These are phyloP conservation scores for Suhomyces pyralidae DNA, from an alignment of 805 yeast genomes.

Conservation along the genomic window DNA sequence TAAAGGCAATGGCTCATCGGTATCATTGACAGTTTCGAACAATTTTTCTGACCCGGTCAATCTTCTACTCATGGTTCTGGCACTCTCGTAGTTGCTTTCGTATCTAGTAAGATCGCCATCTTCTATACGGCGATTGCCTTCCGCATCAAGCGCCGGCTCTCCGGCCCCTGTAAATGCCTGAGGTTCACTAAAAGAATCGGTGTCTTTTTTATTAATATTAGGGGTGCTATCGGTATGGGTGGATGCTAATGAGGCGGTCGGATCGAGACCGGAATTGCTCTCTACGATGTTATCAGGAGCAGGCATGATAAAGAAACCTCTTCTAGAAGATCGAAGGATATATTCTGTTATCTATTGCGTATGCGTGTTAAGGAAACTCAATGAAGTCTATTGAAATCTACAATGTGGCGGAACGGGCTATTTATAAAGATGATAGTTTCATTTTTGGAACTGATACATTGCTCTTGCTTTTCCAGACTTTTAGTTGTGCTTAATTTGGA, in stretches of 20 bases:
- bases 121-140: constrained; percentile 6
- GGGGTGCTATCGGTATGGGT: constrained; percentile 1
- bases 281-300: background rate
- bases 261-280: background rate
- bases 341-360: background rate
- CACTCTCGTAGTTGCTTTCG: constrained; percentile 19
- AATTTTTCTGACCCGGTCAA: constrained; percentile 20
- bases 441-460: background rate
- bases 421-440: background rate
- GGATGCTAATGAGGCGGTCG: constrained; percentile 1
- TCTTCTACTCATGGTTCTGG: constrained; percentile 19
- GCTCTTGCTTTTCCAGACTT: background rate
- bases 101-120: constrained; percentile 22
- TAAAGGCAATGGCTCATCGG: constrained; percentile 31
- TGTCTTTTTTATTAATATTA: constrained; percentile 3
- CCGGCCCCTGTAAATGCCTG: constrained; percentile 10
- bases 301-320: background rate
- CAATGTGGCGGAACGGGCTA: background rate
- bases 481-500: background rate
- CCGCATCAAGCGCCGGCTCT: background rate
- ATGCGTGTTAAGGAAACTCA: background rate
- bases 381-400: background rate
- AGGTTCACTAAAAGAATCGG: constrained; percentile 7
- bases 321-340: background rate
- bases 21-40: constrained; percentile 18